Evolutionary conservation across 495 filamentous ascomycete genomes (phyloP).

Genomic region (Penicillium mononematosum): DNA sequence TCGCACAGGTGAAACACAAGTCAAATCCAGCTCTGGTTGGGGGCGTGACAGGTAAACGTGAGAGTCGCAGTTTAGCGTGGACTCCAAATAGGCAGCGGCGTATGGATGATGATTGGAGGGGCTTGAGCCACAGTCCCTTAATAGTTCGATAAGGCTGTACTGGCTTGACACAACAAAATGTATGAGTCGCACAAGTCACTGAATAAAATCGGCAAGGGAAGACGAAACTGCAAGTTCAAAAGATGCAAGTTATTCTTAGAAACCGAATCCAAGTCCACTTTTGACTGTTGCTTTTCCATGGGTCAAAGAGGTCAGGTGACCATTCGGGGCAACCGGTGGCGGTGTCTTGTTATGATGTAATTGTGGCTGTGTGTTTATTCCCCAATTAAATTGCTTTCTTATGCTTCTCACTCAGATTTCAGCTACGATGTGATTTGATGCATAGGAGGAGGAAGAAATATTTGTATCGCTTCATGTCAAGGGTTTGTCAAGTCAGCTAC

Average conservation of each 20-base stretch:
- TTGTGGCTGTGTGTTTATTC: conserved; percentile 19
- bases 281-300: conserved; percentile 20
- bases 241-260: conserved; percentile 17
- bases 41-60: conserved; percentile 18
- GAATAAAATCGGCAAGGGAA: neutral
- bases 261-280: conserved; percentile 25
- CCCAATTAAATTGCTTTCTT: conserved; percentile 1
- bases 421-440: neutral
- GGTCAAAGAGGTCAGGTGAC: conserved; percentile 22
- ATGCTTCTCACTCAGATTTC: neutral
- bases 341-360: conserved; percentile 21
- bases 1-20: conserved; percentile 20
- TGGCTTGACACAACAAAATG: neutral
- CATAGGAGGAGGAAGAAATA: neutral
- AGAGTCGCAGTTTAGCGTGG: conserved; percentile 6
- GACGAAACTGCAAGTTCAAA: neutral
- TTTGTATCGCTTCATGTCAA: neutral
- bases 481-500: neutral
- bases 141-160: conserved; percentile 12
- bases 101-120: conserved; percentile 13
- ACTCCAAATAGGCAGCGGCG: conserved; percentile 28
- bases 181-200: neutral
- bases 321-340: conserved; percentile 11
- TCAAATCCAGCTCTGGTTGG: conserved; percentile 10
- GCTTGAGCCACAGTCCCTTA: conserved; percentile 15